Conservation (phyloP, 805 yeast genomes). For the Alloascoidea hylecoeti region DNA sequence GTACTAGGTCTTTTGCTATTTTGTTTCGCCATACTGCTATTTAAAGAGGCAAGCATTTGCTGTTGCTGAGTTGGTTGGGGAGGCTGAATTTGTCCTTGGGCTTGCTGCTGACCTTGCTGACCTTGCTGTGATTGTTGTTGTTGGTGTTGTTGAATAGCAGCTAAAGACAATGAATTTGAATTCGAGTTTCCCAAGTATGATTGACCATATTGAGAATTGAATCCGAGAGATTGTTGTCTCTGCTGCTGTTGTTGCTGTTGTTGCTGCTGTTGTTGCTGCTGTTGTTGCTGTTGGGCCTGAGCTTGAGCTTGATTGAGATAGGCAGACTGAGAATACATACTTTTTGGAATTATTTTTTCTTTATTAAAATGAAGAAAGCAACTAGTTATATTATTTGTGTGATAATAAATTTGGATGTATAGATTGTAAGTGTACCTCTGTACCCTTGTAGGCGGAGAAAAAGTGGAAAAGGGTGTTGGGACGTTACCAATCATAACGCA, state of each 20-base stretch:
- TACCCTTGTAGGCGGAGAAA: too few relatives aligned
- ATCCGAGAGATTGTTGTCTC: background rate
- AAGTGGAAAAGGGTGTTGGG: too few relatives aligned
- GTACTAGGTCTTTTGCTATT: constrained; percentile 1
- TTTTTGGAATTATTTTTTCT: background rate
- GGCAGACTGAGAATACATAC: background rate
- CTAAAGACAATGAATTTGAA: background rate
- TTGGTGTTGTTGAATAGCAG: background rate
- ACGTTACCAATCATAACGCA: too few relatives aligned
- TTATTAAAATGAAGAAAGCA: too few relatives aligned
- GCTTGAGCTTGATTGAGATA: constrained; percentile 9
- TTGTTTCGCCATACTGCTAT: constrained; percentile 1
- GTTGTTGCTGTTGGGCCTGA: constrained; percentile 5
- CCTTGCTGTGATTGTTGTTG: constrained; percentile 4
- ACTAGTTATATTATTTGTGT: too few relatives aligned
- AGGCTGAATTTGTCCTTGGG: constrained; percentile 2
- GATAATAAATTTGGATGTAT: too few relatives aligned
- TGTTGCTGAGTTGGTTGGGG: constrained; percentile 3
- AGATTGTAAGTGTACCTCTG: too few relatives aligned
- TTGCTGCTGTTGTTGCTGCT: constrained; percentile 10
- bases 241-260: constrained; percentile 4
- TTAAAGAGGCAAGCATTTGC: background rate
- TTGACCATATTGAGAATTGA: background rate
- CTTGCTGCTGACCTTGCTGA: constrained; percentile 3
- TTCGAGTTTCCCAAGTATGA: constrained; percentile 1